phyloP scores from a whole-genome alignment of 1,139 yeast genomes.

The Sugiyamaella grinbergsii region DNA sequence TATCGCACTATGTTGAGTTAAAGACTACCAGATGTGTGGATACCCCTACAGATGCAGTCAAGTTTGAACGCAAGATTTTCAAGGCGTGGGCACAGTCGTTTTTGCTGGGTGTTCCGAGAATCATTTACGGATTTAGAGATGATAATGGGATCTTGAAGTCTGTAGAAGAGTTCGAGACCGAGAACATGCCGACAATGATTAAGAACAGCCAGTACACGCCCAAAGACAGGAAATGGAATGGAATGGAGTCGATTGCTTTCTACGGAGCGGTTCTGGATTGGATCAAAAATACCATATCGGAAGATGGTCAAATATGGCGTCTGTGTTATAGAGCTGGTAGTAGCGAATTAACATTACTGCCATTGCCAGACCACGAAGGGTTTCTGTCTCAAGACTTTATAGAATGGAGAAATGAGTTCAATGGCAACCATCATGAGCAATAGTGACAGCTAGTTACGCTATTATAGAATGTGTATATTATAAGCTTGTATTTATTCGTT shows the following conservation, averaged over 20 bases:
- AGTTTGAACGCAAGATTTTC: slow-evolving; percentile 72
- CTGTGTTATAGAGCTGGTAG: slow-evolving; percentile 47
- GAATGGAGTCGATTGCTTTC: slow-evolving; percentile 79
- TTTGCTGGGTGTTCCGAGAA: slow-evolving; percentile 73
- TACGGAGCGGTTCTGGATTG: slow-evolving; percentile 84
- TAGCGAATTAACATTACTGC: slow-evolving; percentile 48
- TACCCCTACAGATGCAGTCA: slow-evolving; percentile 54
- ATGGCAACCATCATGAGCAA: background rate
- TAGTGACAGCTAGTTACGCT: background rate
- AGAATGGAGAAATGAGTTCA: slow-evolving; percentile 54
- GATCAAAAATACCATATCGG: slow-evolving; percentile 59
- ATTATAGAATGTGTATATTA: background rate
- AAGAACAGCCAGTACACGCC: slow-evolving; percentile 39
- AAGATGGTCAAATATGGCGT: slow-evolving; percentile 50
- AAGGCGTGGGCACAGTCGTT: slow-evolving; percentile 94
- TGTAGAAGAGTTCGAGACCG: slow-evolving; percentile 76
- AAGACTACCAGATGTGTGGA: slow-evolving; percentile 67
- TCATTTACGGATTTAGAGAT: slow-evolving; percentile 87
- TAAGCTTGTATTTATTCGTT: background rate
- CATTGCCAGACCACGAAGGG: slow-evolving; percentile 41
- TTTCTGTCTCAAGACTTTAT: slow-evolving; percentile 59
- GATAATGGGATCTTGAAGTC: slow-evolving; percentile 61
- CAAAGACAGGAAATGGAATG: slow-evolving; percentile 52
- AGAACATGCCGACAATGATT: slow-evolving; percentile 69
- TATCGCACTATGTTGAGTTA: slow-evolving; percentile 80